A percentile compares a stretch with the other conserved stretches of the same genome.
Conservation (phyloP, 2,329 filamentous ascomycete species). For the Shiraia sp. region DNA sequence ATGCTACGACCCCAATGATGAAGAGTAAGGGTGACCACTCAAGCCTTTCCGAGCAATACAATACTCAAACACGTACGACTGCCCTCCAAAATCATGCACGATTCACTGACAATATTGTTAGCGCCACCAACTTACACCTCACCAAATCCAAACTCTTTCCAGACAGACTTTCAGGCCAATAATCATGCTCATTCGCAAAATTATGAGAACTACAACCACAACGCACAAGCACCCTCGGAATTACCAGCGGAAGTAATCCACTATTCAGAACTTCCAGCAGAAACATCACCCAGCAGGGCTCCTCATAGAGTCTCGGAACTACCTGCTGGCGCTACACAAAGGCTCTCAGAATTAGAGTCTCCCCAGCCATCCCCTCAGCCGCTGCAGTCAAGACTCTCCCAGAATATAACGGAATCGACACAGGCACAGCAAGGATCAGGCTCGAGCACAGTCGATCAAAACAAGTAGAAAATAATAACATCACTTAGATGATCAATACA, state of each 20-base stretch:
- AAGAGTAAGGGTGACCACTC: constrained; percentile 13
- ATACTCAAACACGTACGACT: constrained; percentile 25
- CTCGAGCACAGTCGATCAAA: constrained; percentile 8
- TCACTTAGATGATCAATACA: no score
- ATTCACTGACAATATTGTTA: constrained; percentile 13
- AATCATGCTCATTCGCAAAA: constrained; percentile 5
- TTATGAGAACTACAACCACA: constrained; percentile 21
- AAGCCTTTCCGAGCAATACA: constrained; percentile 11
- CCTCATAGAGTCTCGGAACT: constrained; percentile 24
- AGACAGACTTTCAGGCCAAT: constrained; percentile 12
- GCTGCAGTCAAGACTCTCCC: constrained; percentile 14
- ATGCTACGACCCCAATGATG: constrained; percentile 17
- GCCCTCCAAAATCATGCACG: neutral
- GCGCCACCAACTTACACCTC: constrained; percentile 32
- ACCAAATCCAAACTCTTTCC: constrained; percentile 21
- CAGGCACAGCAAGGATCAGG: constrained; percentile 12
- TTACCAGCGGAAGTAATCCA: constrained; percentile 17
- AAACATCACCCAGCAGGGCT: constrained; percentile 5
- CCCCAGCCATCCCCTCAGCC: constrained; percentile 21
- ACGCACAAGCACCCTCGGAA: constrained; percentile 19
- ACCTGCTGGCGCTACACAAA: constrained; percentile 12
- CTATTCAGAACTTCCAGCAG: constrained; percentile 31
- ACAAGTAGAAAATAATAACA: constrained; percentile 1
- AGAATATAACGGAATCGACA: constrained; percentile 11
- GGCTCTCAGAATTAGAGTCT: constrained; percentile 22